These are phyloP conservation scores for Camptophora hylomeconis DNA, from an alignment of 2,329 filamentous ascomycete species.

Conservation along the genomic window DNA sequence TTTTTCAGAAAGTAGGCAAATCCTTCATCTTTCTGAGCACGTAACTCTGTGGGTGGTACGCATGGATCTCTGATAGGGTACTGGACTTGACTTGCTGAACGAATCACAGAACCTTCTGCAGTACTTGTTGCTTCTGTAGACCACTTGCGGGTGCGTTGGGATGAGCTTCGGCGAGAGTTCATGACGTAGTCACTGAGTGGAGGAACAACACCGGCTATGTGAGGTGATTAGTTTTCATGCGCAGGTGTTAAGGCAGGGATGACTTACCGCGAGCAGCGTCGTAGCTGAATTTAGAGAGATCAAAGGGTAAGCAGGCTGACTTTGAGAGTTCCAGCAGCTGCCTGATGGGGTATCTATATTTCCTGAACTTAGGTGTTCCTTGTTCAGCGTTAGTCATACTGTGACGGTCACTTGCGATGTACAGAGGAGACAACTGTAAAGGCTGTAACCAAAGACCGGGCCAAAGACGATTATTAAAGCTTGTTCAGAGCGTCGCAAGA, in stretches of 20 bases:
- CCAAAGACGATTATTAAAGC: too few relatives aligned
- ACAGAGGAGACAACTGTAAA: too few relatives aligned
- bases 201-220: slow-evolving; percentile 16
- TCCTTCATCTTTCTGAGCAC: slow-evolving; percentile 26
- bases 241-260: neutral
- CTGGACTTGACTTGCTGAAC: slow-evolving; percentile 9
- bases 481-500: too few relatives aligned
- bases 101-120: slow-evolving; percentile 11
- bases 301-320: slow-evolving; percentile 10
- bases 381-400: slow-evolving; percentile 4
- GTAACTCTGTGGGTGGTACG: slow-evolving; percentile 21
- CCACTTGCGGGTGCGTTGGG: slow-evolving; percentile 12
- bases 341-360: slow-evolving; percentile 10
- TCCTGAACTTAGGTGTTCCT: slow-evolving; percentile 1
- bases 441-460: too few relatives aligned
- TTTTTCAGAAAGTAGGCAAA: slow-evolving; percentile 34
- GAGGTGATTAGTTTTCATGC: slow-evolving; percentile 6
- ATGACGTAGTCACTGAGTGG: slow-evolving; percentile 16
- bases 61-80: slow-evolving; percentile 19
- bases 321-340: slow-evolving; percentile 14
- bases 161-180: slow-evolving; percentile 10
- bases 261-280: slow-evolving; percentile 17
- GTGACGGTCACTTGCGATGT: too few relatives aligned
- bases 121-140: slow-evolving; percentile 12
- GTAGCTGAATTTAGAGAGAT: slow-evolving; percentile 18